A percentile compares a stretch with the other conserved stretches of the same genome.
These are phyloP conservation scores for Paramecium bursaria DNA, from an alignment of 73 alveolate genomes.

Conservation along the genomic window DNA sequence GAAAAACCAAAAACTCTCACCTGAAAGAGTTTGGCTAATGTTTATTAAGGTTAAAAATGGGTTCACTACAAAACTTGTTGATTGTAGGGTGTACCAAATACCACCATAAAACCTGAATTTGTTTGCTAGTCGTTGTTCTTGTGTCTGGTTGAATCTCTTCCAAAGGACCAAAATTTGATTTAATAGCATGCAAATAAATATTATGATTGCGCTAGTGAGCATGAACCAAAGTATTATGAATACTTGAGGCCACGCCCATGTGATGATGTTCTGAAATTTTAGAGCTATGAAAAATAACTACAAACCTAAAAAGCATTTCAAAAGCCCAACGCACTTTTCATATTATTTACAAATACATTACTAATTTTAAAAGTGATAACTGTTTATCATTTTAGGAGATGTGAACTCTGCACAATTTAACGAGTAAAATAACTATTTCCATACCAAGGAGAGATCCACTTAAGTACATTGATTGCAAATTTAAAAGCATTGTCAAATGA, in stretches of 20 bases:
- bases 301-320: conserved; percentile 45
- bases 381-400: neutral
- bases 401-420: conserved; percentile 32
- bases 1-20: neutral
- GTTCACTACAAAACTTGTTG: neutral
- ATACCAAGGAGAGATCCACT: conserved; percentile 11
- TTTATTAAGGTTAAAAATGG: conserved; percentile 25
- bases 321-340: conserved; percentile 33
- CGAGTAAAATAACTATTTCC: neutral
- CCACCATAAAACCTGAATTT: conserved; percentile 44
- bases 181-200: conserved; percentile 21
- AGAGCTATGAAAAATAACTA: conserved; percentile 9
- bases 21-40: conserved; percentile 9
- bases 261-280: neutral
- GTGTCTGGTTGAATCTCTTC: neutral
- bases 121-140: conserved; percentile 14
- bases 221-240: conserved; percentile 48
- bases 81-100: conserved; percentile 38
- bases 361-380: conserved; percentile 30
- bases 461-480: neutral
- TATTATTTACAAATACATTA: neutral
- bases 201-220: neutral
- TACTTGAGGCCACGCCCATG: conserved; percentile 48
- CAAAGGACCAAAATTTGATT: neutral
- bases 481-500: conserved; percentile 5